Percentiles rank a stretch among this genome's conserved stretches.
These are phyloP conservation scores for Arabis alpina DNA, from an alignment of 345 rosid genomes.

Conservation along the genomic window DNA sequence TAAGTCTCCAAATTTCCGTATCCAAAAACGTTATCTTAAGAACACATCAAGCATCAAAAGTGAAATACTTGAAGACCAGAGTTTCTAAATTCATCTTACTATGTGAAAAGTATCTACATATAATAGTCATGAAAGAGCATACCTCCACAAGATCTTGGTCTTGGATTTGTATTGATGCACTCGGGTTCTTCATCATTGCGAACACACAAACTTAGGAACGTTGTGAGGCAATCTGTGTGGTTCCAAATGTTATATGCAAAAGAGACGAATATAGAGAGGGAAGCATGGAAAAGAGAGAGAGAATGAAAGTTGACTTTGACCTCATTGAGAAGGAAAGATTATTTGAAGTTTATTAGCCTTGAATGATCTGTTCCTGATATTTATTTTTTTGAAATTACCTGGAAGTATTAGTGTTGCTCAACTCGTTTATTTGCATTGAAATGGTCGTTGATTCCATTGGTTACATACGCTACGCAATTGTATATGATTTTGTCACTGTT, in stretches of 20 bases:
- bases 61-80: neutral
- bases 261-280: slow-evolving; percentile 5
- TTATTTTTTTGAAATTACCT: neutral
- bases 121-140: neutral
- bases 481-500: neutral
- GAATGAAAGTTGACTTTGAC: slow-evolving; percentile 34
- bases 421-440: neutral
- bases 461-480: neutral
- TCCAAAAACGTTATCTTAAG: neutral
- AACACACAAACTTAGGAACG: slow-evolving; percentile 3
- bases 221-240: slow-evolving; percentile 14
- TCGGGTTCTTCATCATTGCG: slow-evolving; percentile 10
- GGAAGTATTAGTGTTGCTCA: neutral
- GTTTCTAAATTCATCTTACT: neutral
- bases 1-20: neutral
- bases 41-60: neutral
- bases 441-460: slow-evolving; percentile 13
- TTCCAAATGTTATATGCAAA: neutral
- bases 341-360: neutral
- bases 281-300: neutral
- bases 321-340: neutral
- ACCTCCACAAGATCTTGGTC: slow-evolving; percentile 27
- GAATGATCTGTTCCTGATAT: slow-evolving; percentile 1
- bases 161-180: neutral
- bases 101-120: neutral